Base-by-base conservation (phyloP, 2,329 filamentous ascomycete genomes). In the Amylocarpus encephaloides region DNA sequence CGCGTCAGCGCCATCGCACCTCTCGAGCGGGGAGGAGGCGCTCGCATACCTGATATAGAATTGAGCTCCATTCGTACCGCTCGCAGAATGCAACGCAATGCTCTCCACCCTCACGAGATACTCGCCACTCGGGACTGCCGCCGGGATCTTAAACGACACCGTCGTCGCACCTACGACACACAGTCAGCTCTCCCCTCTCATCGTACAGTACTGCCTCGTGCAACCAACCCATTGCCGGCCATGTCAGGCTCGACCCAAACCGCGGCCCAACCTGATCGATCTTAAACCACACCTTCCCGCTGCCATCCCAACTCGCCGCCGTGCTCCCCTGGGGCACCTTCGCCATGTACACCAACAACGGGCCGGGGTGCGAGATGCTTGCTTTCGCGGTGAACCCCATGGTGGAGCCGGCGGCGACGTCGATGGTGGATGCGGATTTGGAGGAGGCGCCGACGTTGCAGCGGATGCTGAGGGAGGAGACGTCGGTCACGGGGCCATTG, bases 341-440 rank as follows among this genome's bases (percentile, higher is more conserved):
- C n/a, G 67, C 67, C 62, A 69, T 63, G 32, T 68, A 67, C 52
- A 68, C 62, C 0, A 59, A 63, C 11, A 66, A 47, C n/a, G 66
- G 62, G 2, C 67, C 67, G 16, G 67, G 56, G 43, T 69, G 67
- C 42, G 65, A 65, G 6, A 66, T 61, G 11, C 56, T 52, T 9
- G 57, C 69, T 38, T 75, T 75, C 3, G 74, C 69, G 49, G 71
- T 71, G 52, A 76, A 74, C 1, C 65, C 62, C 58, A 75, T 68
- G 5, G 71, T 70, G 59, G 70, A 66, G 15, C 70, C 72, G 41
- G 60, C 62, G 22, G 62, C 61, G 12, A 66, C 64, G 3, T 63
- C 59, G 12, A 62, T 64, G 1, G 60, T 61, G 3, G 53, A 30
- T 5, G 62, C 58, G 26, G 48, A 48, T 13, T 35, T 51, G 16